Conservation (phyloP, 768 basidiomycete genomes). For the Tricholoma flavovirens region DNA sequence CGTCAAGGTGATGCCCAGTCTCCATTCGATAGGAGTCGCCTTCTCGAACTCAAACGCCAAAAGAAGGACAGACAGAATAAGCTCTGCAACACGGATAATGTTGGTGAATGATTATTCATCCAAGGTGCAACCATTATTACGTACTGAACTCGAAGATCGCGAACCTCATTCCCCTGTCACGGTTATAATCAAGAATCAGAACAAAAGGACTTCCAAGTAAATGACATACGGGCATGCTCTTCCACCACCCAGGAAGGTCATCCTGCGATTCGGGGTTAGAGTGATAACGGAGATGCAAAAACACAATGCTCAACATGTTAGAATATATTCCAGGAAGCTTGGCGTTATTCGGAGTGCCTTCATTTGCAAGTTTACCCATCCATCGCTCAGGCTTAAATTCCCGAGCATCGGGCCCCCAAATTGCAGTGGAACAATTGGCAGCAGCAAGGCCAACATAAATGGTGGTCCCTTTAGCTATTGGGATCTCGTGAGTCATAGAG, state of each 20-base stretch:
- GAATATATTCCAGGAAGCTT: constrained; percentile 40
- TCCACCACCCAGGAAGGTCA: constrained; percentile 42
- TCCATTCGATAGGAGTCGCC: constrained; percentile 20
- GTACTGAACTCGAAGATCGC: constrained; percentile 33
- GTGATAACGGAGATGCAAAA: background rate
- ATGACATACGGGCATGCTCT: constrained; percentile 38
- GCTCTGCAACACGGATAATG: constrained; percentile 12
- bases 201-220: constrained; percentile 11
- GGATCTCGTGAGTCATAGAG: constrained; percentile 23
- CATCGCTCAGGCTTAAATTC: constrained; percentile 49
- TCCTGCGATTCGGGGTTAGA: constrained; percentile 19
- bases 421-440: constrained; percentile 30
- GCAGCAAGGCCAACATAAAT: constrained; percentile 25
- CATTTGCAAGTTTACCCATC: constrained; percentile 25
- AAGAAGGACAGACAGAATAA: constrained; percentile 20
- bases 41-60: constrained; percentile 18
- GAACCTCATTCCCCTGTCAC: constrained; percentile 30
- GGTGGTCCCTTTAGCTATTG: constrained; percentile 32
- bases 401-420: constrained; percentile 44
- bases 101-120: background rate
- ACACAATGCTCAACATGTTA: constrained; percentile 24
- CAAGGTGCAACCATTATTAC: constrained; percentile 2
- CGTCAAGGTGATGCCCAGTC: constrained; percentile 18
- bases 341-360: constrained; percentile 22
- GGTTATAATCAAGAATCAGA: background rate